phyloP scores from a whole-genome alignment of 257 asterid genomes.

The Oldenlandia corymbosa region DNA sequence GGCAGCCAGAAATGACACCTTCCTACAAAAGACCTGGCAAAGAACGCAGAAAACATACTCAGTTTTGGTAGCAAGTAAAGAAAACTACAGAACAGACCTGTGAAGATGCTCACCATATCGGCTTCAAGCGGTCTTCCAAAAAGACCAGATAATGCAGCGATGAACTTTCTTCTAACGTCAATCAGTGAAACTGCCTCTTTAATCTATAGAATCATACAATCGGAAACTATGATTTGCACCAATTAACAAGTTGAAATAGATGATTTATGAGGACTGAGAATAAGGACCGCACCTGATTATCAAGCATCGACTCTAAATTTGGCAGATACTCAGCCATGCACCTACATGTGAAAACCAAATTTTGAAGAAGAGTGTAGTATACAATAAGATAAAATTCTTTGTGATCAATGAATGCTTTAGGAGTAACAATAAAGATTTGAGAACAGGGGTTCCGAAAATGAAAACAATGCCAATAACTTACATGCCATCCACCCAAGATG shows the following conservation, averaged over 20 bases:
- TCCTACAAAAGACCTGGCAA: conserved; percentile 81
- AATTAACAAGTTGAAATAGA: not conserved
- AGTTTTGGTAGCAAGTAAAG: conserved; percentile 14
- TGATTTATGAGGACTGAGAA: conserved; percentile 7
- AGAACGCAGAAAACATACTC: conserved; percentile 16
- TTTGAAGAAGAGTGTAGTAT: not conserved
- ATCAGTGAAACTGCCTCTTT: conserved; percentile 67
- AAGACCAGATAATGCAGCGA: conserved; percentile 55
- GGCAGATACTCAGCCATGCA: conserved; percentile 97
- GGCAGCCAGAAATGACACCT: conserved; percentile 63
- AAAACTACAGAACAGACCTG: conserved; percentile 12
- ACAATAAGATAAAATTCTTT: not conserved
- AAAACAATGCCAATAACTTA: conserved; percentile 30
- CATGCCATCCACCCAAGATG: conserved; percentile 95
- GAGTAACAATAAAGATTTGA: not conserved
- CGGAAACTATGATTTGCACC: conserved; percentile 1
- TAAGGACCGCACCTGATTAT: conserved; percentile 44
- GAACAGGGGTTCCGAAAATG: not conserved
- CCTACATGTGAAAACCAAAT: conserved; percentile 36
- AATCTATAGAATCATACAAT: conserved; percentile 40
- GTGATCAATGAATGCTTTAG: not conserved
- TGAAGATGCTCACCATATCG: conserved; percentile 58
- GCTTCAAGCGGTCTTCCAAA: conserved; percentile 90
- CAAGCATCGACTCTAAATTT: conserved; percentile 64
- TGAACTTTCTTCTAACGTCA: conserved; percentile 69